These are phyloP conservation scores for Coemansia sp. DNA, from an alignment of 192 early-diverging fungal species.

Conservation along the genomic window DNA sequence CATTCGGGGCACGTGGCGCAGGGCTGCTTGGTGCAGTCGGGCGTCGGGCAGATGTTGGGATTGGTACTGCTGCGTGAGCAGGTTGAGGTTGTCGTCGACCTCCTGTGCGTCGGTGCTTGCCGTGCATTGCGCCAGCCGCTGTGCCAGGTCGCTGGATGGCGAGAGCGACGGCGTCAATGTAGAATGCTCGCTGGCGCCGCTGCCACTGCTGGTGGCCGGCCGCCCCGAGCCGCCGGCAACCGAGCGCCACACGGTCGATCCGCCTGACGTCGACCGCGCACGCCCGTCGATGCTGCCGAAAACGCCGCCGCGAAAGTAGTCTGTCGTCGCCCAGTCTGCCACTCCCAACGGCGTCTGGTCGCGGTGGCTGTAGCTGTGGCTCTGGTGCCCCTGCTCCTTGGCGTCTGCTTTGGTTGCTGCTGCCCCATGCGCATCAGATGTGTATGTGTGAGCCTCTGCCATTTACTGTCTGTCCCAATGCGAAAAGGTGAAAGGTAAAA, in stretches of 20 bases:
- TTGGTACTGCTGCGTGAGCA: conserved; percentile 1
- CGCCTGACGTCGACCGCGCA: conserved; percentile 35
- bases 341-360: background rate
- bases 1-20: conserved; percentile 26
- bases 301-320: conserved; percentile 33
- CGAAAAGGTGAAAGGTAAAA: background rate
- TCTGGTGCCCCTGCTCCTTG: conserved; percentile 4
- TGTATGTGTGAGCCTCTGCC: background rate
- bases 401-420: background rate
- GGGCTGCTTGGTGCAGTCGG: no score
- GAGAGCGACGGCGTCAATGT: background rate
- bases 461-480: background rate
- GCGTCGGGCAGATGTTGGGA: no score
- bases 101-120: conserved; percentile 39
- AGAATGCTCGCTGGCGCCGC: conserved; percentile 13
- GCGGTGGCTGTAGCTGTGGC: no score
- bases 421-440: no score
- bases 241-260: conserved; percentile 27
- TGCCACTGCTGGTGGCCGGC: conserved; percentile 2
- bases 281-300: conserved; percentile 49
- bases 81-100: conserved; percentile 40
- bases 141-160: conserved; percentile 2
- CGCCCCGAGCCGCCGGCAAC: background rate
- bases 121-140: conserved; percentile 29
- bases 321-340: conserved; percentile 25